A percentile compares a stretch with the other conserved stretches of the same genome.
Conservation (phyloP, 2,329 filamentous ascomycete genomes). For the Furcasterigmium furcatum region DNA sequence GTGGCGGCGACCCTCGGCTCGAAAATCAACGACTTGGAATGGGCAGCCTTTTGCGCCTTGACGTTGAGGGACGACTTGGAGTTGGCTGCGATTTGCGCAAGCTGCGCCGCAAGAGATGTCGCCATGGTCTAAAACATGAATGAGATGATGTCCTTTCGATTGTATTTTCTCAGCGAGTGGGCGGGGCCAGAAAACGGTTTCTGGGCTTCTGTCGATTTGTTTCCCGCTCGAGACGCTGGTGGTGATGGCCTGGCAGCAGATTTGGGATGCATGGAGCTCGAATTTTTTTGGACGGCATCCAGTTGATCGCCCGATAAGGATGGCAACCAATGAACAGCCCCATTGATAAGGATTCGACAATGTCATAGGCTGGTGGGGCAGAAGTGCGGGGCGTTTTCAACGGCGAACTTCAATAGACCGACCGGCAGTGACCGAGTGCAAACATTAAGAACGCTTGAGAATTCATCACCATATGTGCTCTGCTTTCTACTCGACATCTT, state of each 20-base stretch:
- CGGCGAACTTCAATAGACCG: not conserved
- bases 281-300: conserved; percentile 22
- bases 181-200: conserved; percentile 4
- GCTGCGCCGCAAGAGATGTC: conserved; percentile 85
- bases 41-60: conserved; percentile 86
- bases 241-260: not conserved
- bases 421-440: too few relatives aligned
- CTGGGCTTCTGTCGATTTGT: conserved; percentile 3
- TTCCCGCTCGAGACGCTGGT: not conserved
- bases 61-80: conserved; percentile 89
- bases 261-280: not conserved
- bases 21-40: conserved; percentile 94
- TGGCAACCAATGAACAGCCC: conserved; percentile 11
- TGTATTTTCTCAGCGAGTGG: conserved; percentile 3
- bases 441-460: too few relatives aligned
- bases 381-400: not conserved
- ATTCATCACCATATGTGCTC: too few relatives aligned
- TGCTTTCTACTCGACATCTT: too few relatives aligned
- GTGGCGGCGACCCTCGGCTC: conserved; percentile 78
- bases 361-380: not conserved
- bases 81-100: conserved; percentile 86
- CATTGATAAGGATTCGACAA: conserved; percentile 4
- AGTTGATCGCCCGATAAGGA: conserved; percentile 17
- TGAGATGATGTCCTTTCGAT: too few relatives aligned
- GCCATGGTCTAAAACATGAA: conserved; percentile 56